Evolutionary conservation across 352 stramenopile genomes (phyloP).

Genomic region (Pythium sukuiense): DNA sequence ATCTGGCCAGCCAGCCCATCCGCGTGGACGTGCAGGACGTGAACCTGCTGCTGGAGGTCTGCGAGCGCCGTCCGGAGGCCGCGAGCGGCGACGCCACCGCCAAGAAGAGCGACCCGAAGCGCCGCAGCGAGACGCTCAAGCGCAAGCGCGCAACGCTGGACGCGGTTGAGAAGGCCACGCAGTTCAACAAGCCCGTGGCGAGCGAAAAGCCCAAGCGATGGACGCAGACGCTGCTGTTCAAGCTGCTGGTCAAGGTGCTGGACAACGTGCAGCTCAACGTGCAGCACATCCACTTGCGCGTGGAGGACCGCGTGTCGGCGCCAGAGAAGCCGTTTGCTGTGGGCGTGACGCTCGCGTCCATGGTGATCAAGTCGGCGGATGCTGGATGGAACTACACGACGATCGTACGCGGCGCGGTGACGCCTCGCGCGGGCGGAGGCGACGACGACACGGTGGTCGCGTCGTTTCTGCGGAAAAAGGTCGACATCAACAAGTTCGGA

Average conservation of each 20-base stretch:
- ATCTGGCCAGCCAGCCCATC: constrained; percentile 72
- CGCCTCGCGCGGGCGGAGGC: constrained; percentile 7
- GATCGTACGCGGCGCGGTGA: constrained; percentile 49
- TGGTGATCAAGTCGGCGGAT: constrained; percentile 83
- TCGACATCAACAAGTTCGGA: constrained; percentile 80
- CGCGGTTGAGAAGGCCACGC: constrained; percentile 71
- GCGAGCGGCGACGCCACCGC: background rate
- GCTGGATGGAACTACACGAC: constrained; percentile 84
- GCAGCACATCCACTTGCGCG: constrained; percentile 68
- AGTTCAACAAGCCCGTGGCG: constrained; percentile 44
- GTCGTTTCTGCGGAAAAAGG: constrained; percentile 73
- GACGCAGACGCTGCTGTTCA: constrained; percentile 79
- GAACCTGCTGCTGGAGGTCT: constrained; percentile 65
- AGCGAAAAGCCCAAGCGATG: constrained; percentile 29
- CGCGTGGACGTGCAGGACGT: constrained; percentile 77
- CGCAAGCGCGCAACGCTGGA: constrained; percentile 78
- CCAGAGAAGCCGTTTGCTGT: constrained; percentile 49
- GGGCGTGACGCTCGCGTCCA: constrained; percentile 71
- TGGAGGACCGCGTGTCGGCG: constrained; percentile 70
- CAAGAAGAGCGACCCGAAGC: constrained; percentile 25
- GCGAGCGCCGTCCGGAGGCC: constrained; percentile 24
- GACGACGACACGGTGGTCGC: constrained; percentile 15
- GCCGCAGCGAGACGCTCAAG: constrained; percentile 42
- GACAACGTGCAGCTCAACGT: constrained; percentile 86
- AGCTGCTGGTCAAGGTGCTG: constrained; percentile 76